Conservation (phyloP, 108 stramenopile genomes). For the Nitzschia palea region DNA sequence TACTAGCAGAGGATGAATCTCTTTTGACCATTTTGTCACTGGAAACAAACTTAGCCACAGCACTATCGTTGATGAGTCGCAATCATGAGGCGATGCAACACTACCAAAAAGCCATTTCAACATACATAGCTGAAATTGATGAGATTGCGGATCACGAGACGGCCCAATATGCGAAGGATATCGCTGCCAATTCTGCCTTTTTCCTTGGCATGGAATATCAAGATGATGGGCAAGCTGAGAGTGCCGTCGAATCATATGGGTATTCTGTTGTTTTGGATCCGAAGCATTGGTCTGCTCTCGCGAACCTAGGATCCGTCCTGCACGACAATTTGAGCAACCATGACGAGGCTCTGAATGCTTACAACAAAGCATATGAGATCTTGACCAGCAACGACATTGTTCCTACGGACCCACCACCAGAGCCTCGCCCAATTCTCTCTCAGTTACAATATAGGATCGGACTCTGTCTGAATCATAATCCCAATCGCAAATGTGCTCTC, state of each 20-base stretch:
- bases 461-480: slow-evolving; percentile 47
- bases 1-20: slow-evolving; percentile 18
- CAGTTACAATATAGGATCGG: slow-evolving; percentile 77
- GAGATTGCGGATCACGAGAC: slow-evolving; percentile 19
- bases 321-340: slow-evolving; percentile 52
- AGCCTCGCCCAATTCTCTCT: slow-evolving; percentile 53
- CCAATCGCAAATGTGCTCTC: slow-evolving; percentile 49
- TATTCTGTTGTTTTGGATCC: slow-evolving; percentile 56
- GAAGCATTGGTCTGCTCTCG: slow-evolving; percentile 59
- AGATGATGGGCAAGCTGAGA: slow-evolving; percentile 31
- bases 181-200: slow-evolving; percentile 53
- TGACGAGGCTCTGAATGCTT: slow-evolving; percentile 59
- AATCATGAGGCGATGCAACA: slow-evolving; percentile 25
- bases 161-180: slow-evolving; percentile 29
- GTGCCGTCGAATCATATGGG: slow-evolving; percentile 47
- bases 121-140: slow-evolving; percentile 28
- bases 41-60: slow-evolving; percentile 52
- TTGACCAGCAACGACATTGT: slow-evolving; percentile 36
- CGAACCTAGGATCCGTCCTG: slow-evolving; percentile 62
- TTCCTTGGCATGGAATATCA: slow-evolving; percentile 74
- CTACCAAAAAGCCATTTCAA: slow-evolving; percentile 36
- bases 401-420: slow-evolving; percentile 64
- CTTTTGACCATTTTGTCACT: slow-evolving; percentile 49
- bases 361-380: slow-evolving; percentile 73
- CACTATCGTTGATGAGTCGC: slow-evolving; percentile 37